Conservation (phyloP, 208 protist species). For the Sergeia podlipaevii region DNA sequence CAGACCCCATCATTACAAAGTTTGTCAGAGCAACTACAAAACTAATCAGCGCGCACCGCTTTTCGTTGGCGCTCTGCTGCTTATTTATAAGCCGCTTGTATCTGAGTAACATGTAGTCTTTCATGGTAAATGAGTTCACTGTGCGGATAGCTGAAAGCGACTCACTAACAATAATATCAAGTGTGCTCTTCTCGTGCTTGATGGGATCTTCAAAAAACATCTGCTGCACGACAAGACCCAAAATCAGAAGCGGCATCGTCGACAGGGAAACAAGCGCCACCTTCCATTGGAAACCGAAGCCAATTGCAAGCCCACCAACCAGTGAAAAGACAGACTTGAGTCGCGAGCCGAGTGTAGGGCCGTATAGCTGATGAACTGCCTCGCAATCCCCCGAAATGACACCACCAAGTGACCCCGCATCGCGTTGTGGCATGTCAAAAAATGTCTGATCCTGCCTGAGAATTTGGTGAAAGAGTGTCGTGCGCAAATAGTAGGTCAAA, state of each 20-base stretch:
- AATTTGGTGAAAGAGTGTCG: conserved; percentile 18
- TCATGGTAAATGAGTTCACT: conserved; percentile 30
- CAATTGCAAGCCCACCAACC: conserved; percentile 17
- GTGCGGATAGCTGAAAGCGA: conserved; percentile 19
- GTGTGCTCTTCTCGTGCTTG: conserved; percentile 9
- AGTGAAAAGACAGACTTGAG: conserved; percentile 12
- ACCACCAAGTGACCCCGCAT: conserved; percentile 14
- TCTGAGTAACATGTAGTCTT: conserved; percentile 5
- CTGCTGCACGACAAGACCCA: conserved; percentile 15
- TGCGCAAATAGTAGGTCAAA: conserved; percentile 18
- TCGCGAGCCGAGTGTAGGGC: conserved; percentile 14
- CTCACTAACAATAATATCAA: conserved; percentile 18
- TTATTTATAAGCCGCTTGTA: conserved; percentile 10
- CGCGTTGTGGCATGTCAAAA: conserved; percentile 30
- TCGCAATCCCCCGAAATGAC: conserved; percentile 31
- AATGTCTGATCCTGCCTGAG: conserved; percentile 33
- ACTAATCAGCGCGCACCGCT: conserved; percentile 10
- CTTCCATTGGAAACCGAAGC: conserved; percentile 23
- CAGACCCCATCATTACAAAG: conserved; percentile 16
- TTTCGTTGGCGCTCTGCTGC: conserved; percentile 2
- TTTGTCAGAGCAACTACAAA: conserved; percentile 16
- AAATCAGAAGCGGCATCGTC: conserved; percentile 17
- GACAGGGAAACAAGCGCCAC: conserved; percentile 21
- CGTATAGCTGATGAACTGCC: conserved; percentile 24
- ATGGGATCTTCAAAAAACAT: conserved; percentile 5